Evolutionary conservation across 225 moss, liverwort and hornwort species (phyloP), one percentile per base, ranked within the genome.

Genomic region (Antitrichia curtipendula): DNA sequence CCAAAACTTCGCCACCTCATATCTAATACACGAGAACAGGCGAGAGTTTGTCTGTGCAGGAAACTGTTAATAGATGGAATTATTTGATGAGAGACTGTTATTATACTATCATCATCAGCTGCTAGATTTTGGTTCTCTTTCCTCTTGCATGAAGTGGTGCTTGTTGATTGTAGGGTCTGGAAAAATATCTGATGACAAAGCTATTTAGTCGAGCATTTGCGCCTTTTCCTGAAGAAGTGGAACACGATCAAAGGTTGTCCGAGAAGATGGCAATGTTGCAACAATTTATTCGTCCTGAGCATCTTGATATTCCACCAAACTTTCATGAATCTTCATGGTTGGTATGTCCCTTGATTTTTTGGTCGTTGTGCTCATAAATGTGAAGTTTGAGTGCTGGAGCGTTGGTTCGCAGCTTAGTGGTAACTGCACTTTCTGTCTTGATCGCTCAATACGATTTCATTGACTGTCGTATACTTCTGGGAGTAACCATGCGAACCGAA

Each of bases 101-200:
- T 54, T 23, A 20, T 70, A 23, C 29, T 75, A 28, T 82, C 73
- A 78, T 73, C 65, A 63, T 47, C 74, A 74, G 83, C 34, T 86
- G 23, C 54, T 82, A 47, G 49, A 54, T 50, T 82, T 49, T 65
- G 70, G 45, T 87, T 72, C 77, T 82, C 62, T 87, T 61, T 60
- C 63, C 34, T 68, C 66, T 82, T 81, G 78, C 20, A 73, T 82
- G 83, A 81, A 84, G 52, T 71, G 65, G 24, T 87, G 13, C 82
- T 75, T 91, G 69, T 85, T 80, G 69, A 87, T 84, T 90, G 88
- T 94, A 99, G 99, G 99, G 97, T 36, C 92, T 99, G 84, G 99
- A 99, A 84, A 99, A 97, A 86, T 99, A 99, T 85, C 85, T 99
- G 65, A 99, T 99, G 99, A 96, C 95, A 56, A 99, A 99, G 90